Conservation (phyloP, 2,329 filamentous ascomycete genomes). For the Oidium heveae region DNA sequence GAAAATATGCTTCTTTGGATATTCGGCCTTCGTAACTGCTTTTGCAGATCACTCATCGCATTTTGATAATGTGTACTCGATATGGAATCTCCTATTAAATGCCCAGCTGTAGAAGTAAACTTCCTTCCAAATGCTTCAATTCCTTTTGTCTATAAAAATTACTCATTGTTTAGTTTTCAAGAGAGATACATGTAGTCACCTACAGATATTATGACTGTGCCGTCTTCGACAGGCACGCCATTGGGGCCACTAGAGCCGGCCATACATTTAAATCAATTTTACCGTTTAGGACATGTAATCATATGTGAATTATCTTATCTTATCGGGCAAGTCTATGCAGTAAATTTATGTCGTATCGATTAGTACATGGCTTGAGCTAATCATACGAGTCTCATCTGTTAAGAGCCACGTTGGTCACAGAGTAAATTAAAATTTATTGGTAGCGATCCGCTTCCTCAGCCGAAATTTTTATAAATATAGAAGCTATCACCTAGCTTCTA, state of each 20-base stretch:
- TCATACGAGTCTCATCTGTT: too few species aligned
- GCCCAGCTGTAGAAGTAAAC: constrained; percentile 76
- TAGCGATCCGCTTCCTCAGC: too few species aligned
- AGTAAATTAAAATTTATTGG: too few species aligned
- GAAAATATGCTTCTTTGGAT: constrained; percentile 81
- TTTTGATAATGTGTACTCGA: constrained; percentile 49
- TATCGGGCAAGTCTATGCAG: too few species aligned
- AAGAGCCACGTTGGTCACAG: too few species aligned
- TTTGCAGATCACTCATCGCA: constrained; percentile 73
- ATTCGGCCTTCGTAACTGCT: constrained; percentile 59
- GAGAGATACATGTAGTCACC: constrained; percentile 1
- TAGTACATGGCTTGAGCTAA: too few species aligned
- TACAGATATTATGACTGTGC: constrained; percentile 14
- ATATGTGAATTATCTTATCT: too few species aligned
- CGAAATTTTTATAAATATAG: too few species aligned
- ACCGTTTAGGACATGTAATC: too few species aligned
- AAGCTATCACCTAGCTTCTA: too few species aligned
- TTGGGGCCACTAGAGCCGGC: constrained; percentile 14
- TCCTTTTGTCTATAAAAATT: constrained; percentile 41
- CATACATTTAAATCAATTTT: constrained; percentile 7
- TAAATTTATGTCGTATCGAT: too few species aligned
- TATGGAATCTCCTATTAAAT: constrained; percentile 49
- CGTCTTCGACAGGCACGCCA: constrained; percentile 13
- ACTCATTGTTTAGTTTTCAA: constrained; percentile 1
- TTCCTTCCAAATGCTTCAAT: constrained; percentile 85